Conservation (phyloP, 805 yeast species). For the Yarrowia deformans region DNA sequence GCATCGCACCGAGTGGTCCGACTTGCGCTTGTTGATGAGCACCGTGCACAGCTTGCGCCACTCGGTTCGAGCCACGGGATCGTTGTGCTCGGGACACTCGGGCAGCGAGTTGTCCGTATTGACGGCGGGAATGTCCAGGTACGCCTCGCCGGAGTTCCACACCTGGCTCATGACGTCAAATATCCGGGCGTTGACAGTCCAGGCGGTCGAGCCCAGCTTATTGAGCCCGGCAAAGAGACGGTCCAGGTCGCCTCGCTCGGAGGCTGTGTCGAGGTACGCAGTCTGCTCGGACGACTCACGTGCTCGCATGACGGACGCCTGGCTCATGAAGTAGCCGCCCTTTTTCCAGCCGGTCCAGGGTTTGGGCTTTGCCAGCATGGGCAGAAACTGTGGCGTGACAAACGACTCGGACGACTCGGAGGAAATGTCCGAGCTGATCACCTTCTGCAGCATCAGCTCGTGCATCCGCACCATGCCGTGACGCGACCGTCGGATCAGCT, state of each 20-base stretch:
- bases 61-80: constrained; percentile 71
- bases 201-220: constrained; percentile 83
- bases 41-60: constrained; percentile 70
- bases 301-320: constrained; percentile 71
- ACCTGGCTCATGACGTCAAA: constrained; percentile 72
- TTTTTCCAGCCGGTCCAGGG: constrained; percentile 83
- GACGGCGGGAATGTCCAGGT: constrained; percentile 67
- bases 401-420: constrained; percentile 63
- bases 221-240: constrained; percentile 80
- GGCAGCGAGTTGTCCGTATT: constrained; percentile 59
- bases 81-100: constrained; percentile 63
- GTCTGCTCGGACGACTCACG: constrained; percentile 87
- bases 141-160: constrained; percentile 86
- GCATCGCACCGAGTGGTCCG: constrained; percentile 86
- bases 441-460: constrained; percentile 65
- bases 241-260: constrained; percentile 68
- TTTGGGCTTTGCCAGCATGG: constrained; percentile 90
- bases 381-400: constrained; percentile 82
- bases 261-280: constrained; percentile 87
- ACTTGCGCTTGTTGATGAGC: constrained; percentile 65
- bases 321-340: constrained; percentile 83
- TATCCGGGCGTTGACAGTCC: constrained; percentile 85
- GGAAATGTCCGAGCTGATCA: constrained; percentile 64
- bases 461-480: constrained; percentile 84
- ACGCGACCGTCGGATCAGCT: constrained; percentile 76